Percentiles rank a stretch among this genome's conserved stretches.
phyloP scores from a whole-genome alignment of 257 asterid species.

The Ophiorrhiza pumila region DNA sequence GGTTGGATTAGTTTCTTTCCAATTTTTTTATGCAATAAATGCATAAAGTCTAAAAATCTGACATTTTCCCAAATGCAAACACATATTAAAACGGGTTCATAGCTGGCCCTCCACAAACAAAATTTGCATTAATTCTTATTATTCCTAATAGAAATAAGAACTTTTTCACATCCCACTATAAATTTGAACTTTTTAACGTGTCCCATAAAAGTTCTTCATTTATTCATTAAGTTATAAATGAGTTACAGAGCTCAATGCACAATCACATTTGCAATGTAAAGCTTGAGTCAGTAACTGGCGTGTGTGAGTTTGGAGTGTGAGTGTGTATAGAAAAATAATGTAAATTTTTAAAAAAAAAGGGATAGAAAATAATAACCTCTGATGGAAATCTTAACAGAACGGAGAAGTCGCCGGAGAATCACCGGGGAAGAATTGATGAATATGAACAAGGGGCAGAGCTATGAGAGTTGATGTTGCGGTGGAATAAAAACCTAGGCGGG shows the following conservation, averaged over 20 bases:
- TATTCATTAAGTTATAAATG: background rate
- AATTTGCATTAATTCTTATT: no score
- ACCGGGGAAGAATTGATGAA: background rate
- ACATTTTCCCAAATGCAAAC: background rate
- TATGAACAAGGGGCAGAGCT: no score
- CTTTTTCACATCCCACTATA: background rate
- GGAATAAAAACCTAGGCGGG: conserved; percentile 16
- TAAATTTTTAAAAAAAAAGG: background rate
- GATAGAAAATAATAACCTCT: background rate
- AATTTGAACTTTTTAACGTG: background rate
- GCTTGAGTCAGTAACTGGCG: background rate
- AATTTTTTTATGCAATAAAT: no score
- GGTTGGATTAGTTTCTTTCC: no score
- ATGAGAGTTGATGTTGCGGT: background rate
- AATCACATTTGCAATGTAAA: background rate
- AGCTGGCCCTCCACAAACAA: no score
- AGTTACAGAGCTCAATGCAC: background rate
- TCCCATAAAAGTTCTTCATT: background rate
- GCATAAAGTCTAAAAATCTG: background rate
- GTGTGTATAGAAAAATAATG: no score
- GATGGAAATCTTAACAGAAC: background rate
- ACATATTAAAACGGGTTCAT: background rate
- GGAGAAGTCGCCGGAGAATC: conserved; percentile 10
- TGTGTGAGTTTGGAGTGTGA: background rate
- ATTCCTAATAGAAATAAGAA: background rate